phyloP scores from a whole-genome alignment of 805 yeast species.

The Suhomyces faveliae region DNA sequence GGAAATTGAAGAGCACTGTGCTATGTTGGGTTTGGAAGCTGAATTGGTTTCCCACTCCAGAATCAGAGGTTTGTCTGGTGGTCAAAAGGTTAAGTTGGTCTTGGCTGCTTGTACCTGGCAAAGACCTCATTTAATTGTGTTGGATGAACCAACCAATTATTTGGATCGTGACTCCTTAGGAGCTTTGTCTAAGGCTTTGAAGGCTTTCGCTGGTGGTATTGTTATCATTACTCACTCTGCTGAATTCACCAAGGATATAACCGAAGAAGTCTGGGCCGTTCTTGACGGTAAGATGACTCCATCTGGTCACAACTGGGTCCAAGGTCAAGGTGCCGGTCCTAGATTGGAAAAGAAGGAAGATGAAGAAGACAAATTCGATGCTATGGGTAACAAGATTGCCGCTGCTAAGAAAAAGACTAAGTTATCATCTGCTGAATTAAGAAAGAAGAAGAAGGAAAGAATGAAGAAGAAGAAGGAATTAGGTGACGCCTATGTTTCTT shows the following conservation, averaged over 20 bases:
- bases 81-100: constrained; percentile 99
- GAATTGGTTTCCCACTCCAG: constrained; percentile 99
- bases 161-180: constrained; percentile 99
- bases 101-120: constrained; percentile 99
- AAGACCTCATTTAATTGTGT: constrained; percentile 98
- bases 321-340: constrained; percentile 99
- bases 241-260: constrained; percentile 98
- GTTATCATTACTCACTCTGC: constrained; percentile 99
- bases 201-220: constrained; percentile 99
- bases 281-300: constrained; percentile 98
- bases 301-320: constrained; percentile 99
- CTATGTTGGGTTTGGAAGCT: constrained; percentile 97
- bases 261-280: constrained; percentile 99
- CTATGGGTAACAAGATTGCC: constrained; percentile 99
- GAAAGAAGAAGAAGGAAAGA: constrained; percentile 99
- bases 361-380: constrained; percentile 98
- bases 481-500: constrained; percentile 98
- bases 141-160: constrained; percentile 99
- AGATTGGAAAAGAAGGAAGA: constrained; percentile 96
- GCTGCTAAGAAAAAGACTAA: constrained; percentile 94
- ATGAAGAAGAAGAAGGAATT: constrained; percentile 99
- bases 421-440: constrained; percentile 97
- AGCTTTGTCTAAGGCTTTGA: constrained; percentile 98
- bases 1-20: constrained; percentile 99
- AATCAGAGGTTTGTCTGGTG: constrained; percentile 99